Conservation (phyloP, 2,329 filamentous ascomycete species). For the Pseudogymnoascus sp. region DNA sequence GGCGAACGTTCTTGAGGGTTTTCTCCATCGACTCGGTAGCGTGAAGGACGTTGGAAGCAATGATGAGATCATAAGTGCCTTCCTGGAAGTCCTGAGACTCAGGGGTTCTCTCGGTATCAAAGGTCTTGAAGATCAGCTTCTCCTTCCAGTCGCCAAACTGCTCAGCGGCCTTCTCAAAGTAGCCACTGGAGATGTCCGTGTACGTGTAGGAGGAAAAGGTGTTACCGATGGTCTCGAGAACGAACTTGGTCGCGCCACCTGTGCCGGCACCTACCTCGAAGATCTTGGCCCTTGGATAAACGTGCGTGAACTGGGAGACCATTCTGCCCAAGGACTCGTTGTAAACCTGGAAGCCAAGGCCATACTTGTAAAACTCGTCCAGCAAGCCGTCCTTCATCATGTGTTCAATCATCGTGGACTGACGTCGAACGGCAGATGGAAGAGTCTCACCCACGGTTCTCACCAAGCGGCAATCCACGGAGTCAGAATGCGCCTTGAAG, state of each 20-base stretch:
- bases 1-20: conserved; percentile 20
- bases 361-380: conserved; percentile 33
- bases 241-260: conserved; percentile 33
- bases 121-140: conserved; percentile 23
- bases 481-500: too few species aligned
- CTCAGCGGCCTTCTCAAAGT: conserved; percentile 33
- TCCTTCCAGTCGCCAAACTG: conserved; percentile 21
- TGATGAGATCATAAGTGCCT: conserved; percentile 30
- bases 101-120: conserved; percentile 28
- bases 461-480: too few species aligned
- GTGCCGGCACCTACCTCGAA: conserved; percentile 37
- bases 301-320: conserved; percentile 40
- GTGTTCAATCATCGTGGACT: background rate
- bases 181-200: conserved; percentile 37
- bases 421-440: too few species aligned
- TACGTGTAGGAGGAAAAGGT: conserved; percentile 36
- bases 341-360: conserved; percentile 71
- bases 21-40: conserved; percentile 25
- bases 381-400: conserved; percentile 12
- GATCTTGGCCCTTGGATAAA: conserved; percentile 35
- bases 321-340: conserved; percentile 74
- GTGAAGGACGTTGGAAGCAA: conserved; percentile 33
- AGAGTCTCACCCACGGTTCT: too few species aligned
- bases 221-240: conserved; percentile 29
- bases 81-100: conserved; percentile 26